Base-by-base conservation (phyloP, 176 grass and related monocot species). In the Thinopyrum elongatum region DNA sequence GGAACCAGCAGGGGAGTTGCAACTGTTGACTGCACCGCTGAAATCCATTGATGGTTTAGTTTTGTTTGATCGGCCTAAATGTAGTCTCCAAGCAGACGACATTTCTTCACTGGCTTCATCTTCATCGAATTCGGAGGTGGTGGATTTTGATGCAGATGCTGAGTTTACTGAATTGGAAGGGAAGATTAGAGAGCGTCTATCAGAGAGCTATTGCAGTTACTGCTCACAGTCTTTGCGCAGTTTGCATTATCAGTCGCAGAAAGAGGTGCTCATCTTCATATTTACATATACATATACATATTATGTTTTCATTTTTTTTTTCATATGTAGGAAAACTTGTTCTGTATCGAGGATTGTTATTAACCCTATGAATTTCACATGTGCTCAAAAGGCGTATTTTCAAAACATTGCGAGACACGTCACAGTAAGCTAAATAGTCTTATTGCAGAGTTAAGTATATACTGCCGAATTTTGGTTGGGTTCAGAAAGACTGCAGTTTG, bases 61-160 rank as follows among this genome's bases (percentile, higher is more conserved):
- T 77, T 92, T 92, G 70, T 98, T 98, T 89, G 93, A 95, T 66
- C 89, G 90, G 61, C 96, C 96, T 60, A 98, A 98, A 78, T 98
- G 96, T 82, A 92, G 88, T 64, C 81, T 95, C 44, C 88, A 88
- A 58, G 22, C 23, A 4, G 96, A 98, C 28, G 90, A 90, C 58
- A 59, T 94, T 74, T 80, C 84, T 85, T 83, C 65, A 3, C 73
- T 95, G 65, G 51, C 80, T 5, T 36, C 88, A 15, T 86, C 83
- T 69, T 92, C 82, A 10, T 86, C 76, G 4, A 77, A 80, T 86
- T 83, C 76, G 3, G 78, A 77, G 36, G 39, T 79, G 6, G 76
- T 83, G 29, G 65, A 89, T 87, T 90, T 86, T 31, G 90, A 88
- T 84, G 83, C 80, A 46, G 75, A 59, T 82, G 81, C 83, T 55